Percentiles rank a stretch among this genome's conserved stretches.
These are phyloP conservation scores for Nicotiana noctiflora DNA, from an alignment of 257 asterid species.

Conservation along the genomic window DNA sequence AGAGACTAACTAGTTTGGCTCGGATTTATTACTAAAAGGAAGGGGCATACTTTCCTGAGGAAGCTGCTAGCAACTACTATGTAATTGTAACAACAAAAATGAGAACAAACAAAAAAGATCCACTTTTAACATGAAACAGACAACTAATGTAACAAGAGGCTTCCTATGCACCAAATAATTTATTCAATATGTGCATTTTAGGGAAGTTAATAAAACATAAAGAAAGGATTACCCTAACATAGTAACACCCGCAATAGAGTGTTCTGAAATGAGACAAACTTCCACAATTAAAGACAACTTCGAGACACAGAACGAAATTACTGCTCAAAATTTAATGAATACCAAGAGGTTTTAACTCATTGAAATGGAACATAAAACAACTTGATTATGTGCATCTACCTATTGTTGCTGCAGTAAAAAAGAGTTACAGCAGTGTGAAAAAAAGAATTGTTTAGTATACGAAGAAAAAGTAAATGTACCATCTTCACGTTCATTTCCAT, in stretches of 20 bases:
- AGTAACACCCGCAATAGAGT: not conserved
- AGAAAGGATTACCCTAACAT: too few relatives aligned
- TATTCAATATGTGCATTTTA: not conserved
- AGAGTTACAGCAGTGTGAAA: not conserved
- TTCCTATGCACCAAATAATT: not conserved
- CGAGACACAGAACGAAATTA: not conserved
- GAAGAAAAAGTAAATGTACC: slow-evolving; percentile 35
- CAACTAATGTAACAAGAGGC: not conserved
- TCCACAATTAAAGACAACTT: not conserved
- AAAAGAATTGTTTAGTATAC: not conserved
- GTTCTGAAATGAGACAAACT: not conserved
- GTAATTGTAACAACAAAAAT: not conserved
- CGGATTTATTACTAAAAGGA: not conserved
- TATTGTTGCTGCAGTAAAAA: not conserved
- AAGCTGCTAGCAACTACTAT: not conserved
- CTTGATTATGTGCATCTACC: not conserved
- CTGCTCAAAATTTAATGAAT: not conserved
- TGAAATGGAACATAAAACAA: not conserved
- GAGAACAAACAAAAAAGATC: not conserved
- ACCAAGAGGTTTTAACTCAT: not conserved
- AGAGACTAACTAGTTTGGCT: not conserved
- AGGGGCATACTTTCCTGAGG: not conserved
- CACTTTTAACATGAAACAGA: not conserved
- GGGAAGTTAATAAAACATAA: not conserved
- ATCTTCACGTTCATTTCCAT: slow-evolving; percentile 81